Evolutionary conservation across 2,329 filamentous ascomycete species (phyloP), one percentile per base, ranked within the genome.

Genomic region (Phyllosticta capitalensis): DNA sequence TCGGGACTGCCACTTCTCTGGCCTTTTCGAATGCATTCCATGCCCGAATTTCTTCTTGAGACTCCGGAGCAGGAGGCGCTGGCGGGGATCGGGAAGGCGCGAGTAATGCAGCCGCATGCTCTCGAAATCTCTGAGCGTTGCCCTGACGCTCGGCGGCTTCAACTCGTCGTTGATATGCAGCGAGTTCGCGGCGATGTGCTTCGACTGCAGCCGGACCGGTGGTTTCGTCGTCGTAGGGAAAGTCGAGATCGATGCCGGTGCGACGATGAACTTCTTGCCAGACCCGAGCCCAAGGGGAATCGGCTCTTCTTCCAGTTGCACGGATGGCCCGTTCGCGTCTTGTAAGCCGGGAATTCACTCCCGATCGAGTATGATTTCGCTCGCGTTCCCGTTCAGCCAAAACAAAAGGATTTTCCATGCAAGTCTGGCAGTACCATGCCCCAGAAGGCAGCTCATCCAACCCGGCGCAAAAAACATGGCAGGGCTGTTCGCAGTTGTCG

Each of bases 11-110:
- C 22, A 30, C 63, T 62, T 92, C 87, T 64, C 90, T 83, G 51
- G 89, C 91, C 71, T 87, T 89, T 65, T 96, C 92, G 63, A 97
- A 86, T 20, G 89, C 90, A 63, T 91, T 90, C 94, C 92, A 96
- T 3, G 92, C 90, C 61, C 85, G 81, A 58, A 87, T 80, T 72
- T 95, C 91, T 65, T 96, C 91, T 50, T 86, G 77, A 7, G 87
- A 88, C 72, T 95, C 89, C 45, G 84, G 83, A 50, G 84, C 81
- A 33, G 82, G 81, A 17, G 74, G 75, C 66, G 67, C 66, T 65
- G 21, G 72, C 17, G 52, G 26, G 5, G 28, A 68, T 52, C 67
- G 70, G 61, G 66, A 65, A 61, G 67, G 65, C 58, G 84, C 81
- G 54, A 86, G 76, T 52, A 86, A 71, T 57, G 81, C 81, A 61